phyloP scores from a whole-genome alignment of 306 rosid species.

The Trichosanthes truncata region DNA sequence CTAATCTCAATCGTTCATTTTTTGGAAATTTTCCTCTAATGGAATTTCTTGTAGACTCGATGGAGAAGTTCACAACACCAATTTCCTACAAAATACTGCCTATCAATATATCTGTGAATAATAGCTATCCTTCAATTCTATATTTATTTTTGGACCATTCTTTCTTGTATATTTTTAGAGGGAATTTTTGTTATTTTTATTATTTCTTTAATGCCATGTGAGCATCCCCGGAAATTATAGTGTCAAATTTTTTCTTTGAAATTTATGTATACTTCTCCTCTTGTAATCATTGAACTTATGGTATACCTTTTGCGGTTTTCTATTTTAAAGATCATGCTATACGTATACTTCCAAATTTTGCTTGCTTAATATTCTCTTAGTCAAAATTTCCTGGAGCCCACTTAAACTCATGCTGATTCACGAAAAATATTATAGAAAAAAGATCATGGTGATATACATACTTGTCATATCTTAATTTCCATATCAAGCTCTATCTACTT shows the following conservation, averaged over 20 bases:
- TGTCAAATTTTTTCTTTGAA: background rate
- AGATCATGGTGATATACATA: background rate
- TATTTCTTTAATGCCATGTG: background rate
- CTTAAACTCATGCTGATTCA: no score
- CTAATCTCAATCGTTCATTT: background rate
- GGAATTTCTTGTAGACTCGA: background rate
- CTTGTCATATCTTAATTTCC: background rate
- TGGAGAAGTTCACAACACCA: background rate
- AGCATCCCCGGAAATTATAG: background rate
- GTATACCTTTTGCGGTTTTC: background rate
- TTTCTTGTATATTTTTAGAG: constrained; percentile 1
- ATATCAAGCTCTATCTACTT: background rate
- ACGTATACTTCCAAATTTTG: background rate
- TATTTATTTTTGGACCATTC: background rate
- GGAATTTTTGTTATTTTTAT: background rate
- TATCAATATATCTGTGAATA: background rate
- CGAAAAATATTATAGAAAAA: no score
- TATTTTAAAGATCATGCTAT: background rate
- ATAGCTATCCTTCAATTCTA: background rate
- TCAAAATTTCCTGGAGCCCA: no score
- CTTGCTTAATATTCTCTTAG: background rate
- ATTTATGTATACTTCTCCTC: background rate
- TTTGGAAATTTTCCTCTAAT: background rate
- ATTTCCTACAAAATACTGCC: background rate
- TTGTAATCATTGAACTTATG: background rate